These are phyloP conservation scores for Kregervanrija pseudodelftensis DNA, from an alignment of 805 yeast genomes.

Conservation along the genomic window DNA sequence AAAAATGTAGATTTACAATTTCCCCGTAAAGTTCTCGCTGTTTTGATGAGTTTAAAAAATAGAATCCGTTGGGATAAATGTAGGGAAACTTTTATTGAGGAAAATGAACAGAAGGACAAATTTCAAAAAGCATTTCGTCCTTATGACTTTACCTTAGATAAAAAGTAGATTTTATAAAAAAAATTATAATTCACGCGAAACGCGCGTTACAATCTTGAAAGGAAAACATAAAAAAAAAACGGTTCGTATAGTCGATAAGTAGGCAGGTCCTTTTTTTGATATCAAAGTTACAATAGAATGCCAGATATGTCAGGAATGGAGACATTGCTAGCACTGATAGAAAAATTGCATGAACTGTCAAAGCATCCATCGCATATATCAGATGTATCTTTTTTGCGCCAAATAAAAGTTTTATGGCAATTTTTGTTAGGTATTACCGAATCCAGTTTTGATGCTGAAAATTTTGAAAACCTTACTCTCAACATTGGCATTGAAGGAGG, in stretches of 20 bases:
- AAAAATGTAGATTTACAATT: conserved; percentile 63
- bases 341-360: conserved; percentile 9
- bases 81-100: conserved; percentile 54
- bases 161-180: neutral
- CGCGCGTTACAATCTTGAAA: too few species aligned
- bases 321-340: conserved; percentile 13
- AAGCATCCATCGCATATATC: conserved; percentile 1
- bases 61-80: conserved; percentile 76
- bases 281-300: too few species aligned
- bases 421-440: conserved; percentile 20
- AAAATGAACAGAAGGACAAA: conserved; percentile 51
- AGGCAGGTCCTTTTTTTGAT: neutral
- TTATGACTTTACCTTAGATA: conserved; percentile 43
- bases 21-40: conserved; percentile 74
- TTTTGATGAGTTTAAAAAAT: conserved; percentile 50
- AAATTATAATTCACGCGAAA: conserved; percentile 1
- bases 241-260: conserved; percentile 1
- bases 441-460: conserved; percentile 10
- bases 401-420: conserved; percentile 19
- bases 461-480: conserved; percentile 13
- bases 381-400: conserved; percentile 6
- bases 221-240: too few species aligned
- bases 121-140: conserved; percentile 51
- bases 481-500: conserved; percentile 1
- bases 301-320: conserved; percentile 5